Evolutionary conservation across 1,284 basidiomycete genomes (phyloP), one percentile per base, ranked within the genome.

Genomic region (Lentinula novae-zelandiae): DNA sequence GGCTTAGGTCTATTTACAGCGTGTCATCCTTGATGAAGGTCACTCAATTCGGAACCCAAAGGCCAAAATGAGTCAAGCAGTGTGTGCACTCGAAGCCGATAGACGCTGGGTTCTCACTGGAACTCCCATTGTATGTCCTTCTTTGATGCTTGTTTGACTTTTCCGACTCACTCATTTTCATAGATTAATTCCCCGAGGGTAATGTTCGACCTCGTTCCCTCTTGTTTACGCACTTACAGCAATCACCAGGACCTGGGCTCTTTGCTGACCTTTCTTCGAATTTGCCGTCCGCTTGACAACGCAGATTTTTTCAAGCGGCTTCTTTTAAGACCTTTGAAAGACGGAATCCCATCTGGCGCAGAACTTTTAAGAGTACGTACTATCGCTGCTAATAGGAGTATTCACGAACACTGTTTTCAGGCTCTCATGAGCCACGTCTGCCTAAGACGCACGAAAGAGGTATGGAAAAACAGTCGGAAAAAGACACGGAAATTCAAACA

Each of bases 1-100:
- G 31, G 58, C 20, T 56, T 22, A 33, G 38, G 58, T 3, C 13
- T 20, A 50, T 15, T 54, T 55, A 6, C 63, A 90, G 86, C 80
- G 95, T 62, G 72, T 95, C 40, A 85, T 96, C 36, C 78, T 96
- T 2, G 95, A 96, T 65, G 94, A 96, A 73, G 95, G 92, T 0
- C 94, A 96, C 68, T 86, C 73, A 17, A 88, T 96, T 64, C 86
- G 93, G 59, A 96, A 96, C 68, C 84, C 90, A 0, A 89, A 82
- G 70, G 92, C 94, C 0, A 92, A 93, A 75, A 92, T 91, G 84
- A 84, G 90, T 0, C 80, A 83, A 65, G 89, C 89, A 0, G 87
- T 89, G 10, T 86, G 77, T 62, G 84, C 75, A 5, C 75, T 96
- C 17, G 72, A 76, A 22, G 92, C 90, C 0, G 84, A 95, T 64